phyloP scores from a whole-genome alignment of 805 yeast species.

The Ogataea paraovalis region DNA sequence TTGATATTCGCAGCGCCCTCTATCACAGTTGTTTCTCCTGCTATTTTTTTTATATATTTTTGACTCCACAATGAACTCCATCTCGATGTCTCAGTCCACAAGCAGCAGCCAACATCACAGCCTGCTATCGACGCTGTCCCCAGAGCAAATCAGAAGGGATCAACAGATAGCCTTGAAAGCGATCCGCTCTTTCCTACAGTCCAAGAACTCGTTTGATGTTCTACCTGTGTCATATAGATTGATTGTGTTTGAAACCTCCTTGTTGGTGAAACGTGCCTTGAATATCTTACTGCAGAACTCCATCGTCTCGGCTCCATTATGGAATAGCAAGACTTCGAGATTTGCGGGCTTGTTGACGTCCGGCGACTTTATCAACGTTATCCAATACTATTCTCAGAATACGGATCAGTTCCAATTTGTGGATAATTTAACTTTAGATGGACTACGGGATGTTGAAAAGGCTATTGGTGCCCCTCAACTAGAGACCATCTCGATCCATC shows the following conservation, averaged over 20 bases:
- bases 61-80: neutral
- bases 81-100: neutral
- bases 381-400: slow-evolving; percentile 85
- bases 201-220: slow-evolving; percentile 94
- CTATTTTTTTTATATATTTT: too few relatives aligned
- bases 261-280: slow-evolving; percentile 84
- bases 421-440: slow-evolving; percentile 80
- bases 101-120: slow-evolving; percentile 1
- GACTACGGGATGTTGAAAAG: slow-evolving; percentile 79
- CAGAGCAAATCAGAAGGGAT: slow-evolving; percentile 42
- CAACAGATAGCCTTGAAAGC: slow-evolving; percentile 77
- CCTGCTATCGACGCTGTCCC: slow-evolving; percentile 3
- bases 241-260: slow-evolving; percentile 88
- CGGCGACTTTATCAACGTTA: slow-evolving; percentile 89
- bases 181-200: slow-evolving; percentile 76
- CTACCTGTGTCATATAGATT: slow-evolving; percentile 91
- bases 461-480: slow-evolving; percentile 83
- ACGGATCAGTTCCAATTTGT: slow-evolving; percentile 87
- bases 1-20: too few relatives aligned
- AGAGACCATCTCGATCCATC: slow-evolving; percentile 86
- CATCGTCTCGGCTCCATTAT: slow-evolving; percentile 93
- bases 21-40: too few relatives aligned
- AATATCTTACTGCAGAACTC: slow-evolving; percentile 88
- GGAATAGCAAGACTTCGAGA: slow-evolving; percentile 86
- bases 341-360: slow-evolving; percentile 94